Evolutionary conservation across 2,329 filamentous ascomycete genomes (phyloP), one percentile per base, ranked within the genome.

Genomic region (Torrubiellomyces zombiae): DNA sequence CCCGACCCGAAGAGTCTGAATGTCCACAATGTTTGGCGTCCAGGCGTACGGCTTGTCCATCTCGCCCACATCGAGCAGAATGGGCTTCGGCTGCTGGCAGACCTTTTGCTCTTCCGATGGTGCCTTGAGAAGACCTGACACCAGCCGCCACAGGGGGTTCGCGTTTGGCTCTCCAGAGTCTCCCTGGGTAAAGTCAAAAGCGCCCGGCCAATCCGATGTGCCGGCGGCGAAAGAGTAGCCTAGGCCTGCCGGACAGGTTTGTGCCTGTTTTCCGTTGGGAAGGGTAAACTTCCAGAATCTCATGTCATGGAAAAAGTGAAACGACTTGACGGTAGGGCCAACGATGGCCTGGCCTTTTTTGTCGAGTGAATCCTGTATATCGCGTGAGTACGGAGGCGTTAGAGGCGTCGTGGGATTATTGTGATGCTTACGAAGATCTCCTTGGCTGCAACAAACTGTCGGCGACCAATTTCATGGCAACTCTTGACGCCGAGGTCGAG

Each of bases 171-270:
- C 59, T 16, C 73, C 74, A 1, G 71, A 68, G 35, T 79, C 67
- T 35, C 83, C 85, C 44, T 95, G 86, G 2, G 80, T 89, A 45
- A 95, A 94, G 50, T 95, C 86, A 40, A 93, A 92, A 0, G 72
- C 73, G 1, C 86, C 86, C 0, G 86, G 85, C 5, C 86, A 82
- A 45, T 95, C 86, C 0, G 81, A 80, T 0, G 86, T 95, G 8
- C 86, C 86, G 1, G 80, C 86, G 1, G 86, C 86, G 44, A 95
- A 95, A 0, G 79, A 85, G 45, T 89, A 92, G 5, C 86, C 86
- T 31, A 95, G 56, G 0, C 83, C 82, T 1, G 85, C 85, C 4
- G 83, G 75, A 38, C 86, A 95, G 0, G 85, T 92, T 24, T 55
- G 60, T 6, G 73, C 78, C 16, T 53, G 53, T 3, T 68, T 70